phyloP scores from a whole-genome alignment of 2,329 filamentous ascomycete species.

The Penicillium sp. region DNA sequence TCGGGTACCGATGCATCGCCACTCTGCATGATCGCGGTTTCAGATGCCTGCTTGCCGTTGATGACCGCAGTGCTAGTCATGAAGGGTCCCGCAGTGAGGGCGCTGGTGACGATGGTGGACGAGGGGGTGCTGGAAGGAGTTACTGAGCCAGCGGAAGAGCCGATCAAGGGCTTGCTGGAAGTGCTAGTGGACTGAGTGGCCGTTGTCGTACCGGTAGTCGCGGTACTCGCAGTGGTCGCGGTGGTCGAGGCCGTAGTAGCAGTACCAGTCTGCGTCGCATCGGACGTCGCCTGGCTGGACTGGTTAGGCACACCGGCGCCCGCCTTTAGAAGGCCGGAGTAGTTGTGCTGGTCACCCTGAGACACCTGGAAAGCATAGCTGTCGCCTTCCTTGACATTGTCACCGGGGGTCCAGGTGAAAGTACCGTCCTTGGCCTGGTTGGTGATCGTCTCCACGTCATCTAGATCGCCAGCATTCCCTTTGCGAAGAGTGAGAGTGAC shows the following conservation, averaged over 20 bases:
- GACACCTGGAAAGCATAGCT: constrained; percentile 61
- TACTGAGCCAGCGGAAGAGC: constrained; percentile 23
- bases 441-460: constrained; percentile 51
- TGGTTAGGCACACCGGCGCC: constrained; percentile 36
- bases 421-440: constrained; percentile 45
- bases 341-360: constrained; percentile 54
- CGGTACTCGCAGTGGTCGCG: not conserved
- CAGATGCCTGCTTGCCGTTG: constrained; percentile 13
- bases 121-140: constrained; percentile 24
- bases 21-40: constrained; percentile 14
- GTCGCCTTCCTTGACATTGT: constrained; percentile 41
- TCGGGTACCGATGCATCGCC: constrained; percentile 27
- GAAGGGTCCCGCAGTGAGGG: constrained; percentile 6
- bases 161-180: constrained; percentile 50
- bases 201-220: constrained; percentile 12
- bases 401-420: constrained; percentile 53
- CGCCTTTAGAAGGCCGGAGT: constrained; percentile 53
- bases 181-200: constrained; percentile 12
- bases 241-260: constrained; percentile 6
- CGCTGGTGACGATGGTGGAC: constrained; percentile 15
- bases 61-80: constrained; percentile 10
- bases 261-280: constrained; percentile 8
- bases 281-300: constrained; percentile 5
- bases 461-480: constrained; percentile 51
- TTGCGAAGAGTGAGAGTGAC: constrained; percentile 57